These are phyloP conservation scores for Trichoderma virens DNA, from an alignment of 495 filamentous ascomycete species.

Conservation along the genomic window DNA sequence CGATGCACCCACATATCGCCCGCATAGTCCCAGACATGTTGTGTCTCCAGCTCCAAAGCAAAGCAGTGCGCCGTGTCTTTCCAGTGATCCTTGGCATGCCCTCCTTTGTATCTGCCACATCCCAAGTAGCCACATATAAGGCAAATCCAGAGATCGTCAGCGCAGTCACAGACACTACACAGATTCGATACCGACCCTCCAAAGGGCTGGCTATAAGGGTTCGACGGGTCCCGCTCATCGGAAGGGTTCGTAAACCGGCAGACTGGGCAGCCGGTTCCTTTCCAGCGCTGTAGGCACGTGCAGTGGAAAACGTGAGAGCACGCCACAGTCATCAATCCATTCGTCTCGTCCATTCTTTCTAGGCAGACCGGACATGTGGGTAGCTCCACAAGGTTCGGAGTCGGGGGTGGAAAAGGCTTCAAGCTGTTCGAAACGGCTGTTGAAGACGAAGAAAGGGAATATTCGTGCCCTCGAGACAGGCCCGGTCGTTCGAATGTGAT, in stretches of 20 bases:
- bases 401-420: conserved; percentile 86
- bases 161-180: conserved; percentile 68
- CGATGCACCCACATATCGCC: conserved; percentile 94
- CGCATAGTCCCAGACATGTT: conserved; percentile 96
- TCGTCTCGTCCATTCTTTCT: conserved; percentile 97
- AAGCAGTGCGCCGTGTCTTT: conserved; percentile 83
- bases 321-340: conserved; percentile 86
- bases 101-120: conserved; percentile 88
- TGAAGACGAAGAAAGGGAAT: conserved; percentile 41
- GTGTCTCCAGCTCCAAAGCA: conserved; percentile 83
- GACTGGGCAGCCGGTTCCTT: conserved; percentile 85
- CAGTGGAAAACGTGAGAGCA: conserved; percentile 99
- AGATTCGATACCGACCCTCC: conserved; percentile 39
- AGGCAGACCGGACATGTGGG: conserved; percentile 96
- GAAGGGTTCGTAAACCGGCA: conserved; percentile 71
- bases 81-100: conserved; percentile 91
- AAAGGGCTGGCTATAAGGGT: conserved; percentile 42
- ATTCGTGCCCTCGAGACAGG: conserved; percentile 35
- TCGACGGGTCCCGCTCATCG: conserved; percentile 25
- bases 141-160: conserved; percentile 84
- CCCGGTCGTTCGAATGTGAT: conserved; percentile 54
- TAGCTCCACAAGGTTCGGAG: conserved; percentile 79
- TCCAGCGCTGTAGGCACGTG: conserved; percentile 93
- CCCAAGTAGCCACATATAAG: conserved; percentile 91
- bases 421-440: conserved; percentile 47